These are phyloP conservation scores for Ceratocystis papillata DNA, from an alignment of 2,329 filamentous ascomycete genomes.

Conservation along the genomic window DNA sequence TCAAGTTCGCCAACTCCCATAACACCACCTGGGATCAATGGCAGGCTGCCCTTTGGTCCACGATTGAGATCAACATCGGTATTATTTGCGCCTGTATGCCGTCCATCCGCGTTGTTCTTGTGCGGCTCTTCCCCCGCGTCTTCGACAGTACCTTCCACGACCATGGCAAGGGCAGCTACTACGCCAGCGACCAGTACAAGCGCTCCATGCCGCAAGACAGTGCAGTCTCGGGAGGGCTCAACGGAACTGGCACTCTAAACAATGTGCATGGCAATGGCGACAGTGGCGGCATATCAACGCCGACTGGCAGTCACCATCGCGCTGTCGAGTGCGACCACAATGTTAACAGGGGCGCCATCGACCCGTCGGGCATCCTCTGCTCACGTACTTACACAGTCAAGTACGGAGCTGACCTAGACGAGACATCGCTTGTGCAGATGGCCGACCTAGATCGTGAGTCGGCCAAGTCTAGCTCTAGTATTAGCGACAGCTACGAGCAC, in stretches of 20 bases:
- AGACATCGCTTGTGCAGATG: conserved; percentile 21
- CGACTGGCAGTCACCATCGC: background rate
- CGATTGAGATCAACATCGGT: conserved; percentile 31
- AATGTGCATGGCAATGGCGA: background rate
- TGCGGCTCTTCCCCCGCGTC: conserved; percentile 30
- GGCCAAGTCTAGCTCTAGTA: background rate
- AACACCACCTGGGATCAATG: conserved; percentile 30
- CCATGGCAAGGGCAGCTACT: conserved; percentile 25
- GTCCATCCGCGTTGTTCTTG: conserved; percentile 29
- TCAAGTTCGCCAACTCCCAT: conserved; percentile 28
- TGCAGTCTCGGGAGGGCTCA: background rate
- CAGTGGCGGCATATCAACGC: background rate
- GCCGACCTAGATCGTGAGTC: conserved; percentile 18
- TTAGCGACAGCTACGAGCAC: conserved; percentile 16
- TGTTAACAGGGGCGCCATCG: background rate
- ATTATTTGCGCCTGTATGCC: conserved; percentile 32
- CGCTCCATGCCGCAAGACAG: conserved; percentile 6
- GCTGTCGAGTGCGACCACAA: background rate
- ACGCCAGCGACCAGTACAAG: conserved; percentile 26
- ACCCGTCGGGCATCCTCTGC: conserved; percentile 16
- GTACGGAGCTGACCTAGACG: conserved; percentile 19
- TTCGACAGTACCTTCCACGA: conserved; percentile 28
- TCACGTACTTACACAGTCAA: conserved; percentile 19
- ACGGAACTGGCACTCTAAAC: background rate
- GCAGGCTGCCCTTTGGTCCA: conserved; percentile 29